Evolutionary conservation across 805 yeast genomes (phyloP), one percentile per base, ranked within the genome.

Genomic region (Nakazawaea wickerhamii): DNA sequence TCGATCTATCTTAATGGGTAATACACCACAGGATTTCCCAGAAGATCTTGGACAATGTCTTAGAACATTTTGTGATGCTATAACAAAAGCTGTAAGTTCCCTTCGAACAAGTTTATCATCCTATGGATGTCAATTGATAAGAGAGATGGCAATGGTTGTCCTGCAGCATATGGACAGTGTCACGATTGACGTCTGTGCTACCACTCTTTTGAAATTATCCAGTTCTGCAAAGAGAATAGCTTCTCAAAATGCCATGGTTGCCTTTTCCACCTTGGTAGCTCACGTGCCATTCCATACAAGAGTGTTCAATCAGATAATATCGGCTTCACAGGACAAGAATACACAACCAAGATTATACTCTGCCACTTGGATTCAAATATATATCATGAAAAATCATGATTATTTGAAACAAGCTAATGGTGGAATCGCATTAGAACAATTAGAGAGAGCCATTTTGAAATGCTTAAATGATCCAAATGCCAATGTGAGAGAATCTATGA

Each of bases 391-490:
- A 48, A 81, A 77, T 52, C 63, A 68, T 23, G 54, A 63, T 30
- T 47, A 64, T 46, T 55, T 60, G 36, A 63, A 59, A 38, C 21
- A 7, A 38, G 37, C 64, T 0, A 51, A 64, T 35, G 15, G 19
- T 26, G 35, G 32, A 5, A 10, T 35, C 7, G 64, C 64, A 10
- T 43, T 67, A 8, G 84, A 71, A 14, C 51, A 60, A 4, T 58
- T 81, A 1, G 79, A 68, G 26, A 75, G 68, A 36, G 65, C 79
- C 48, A 54, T 87, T 1, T 47, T 63, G 3, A 80, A 76, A 50
- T 81, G 91, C 17, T 64, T 93, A 1, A 57, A 76, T 1, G 98
- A 90, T 58, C 86, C 96, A 0, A 83, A 84, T 45, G 87, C 90
- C 0, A 65, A 75, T 0, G 96, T 86, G 0, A 71, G 97, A 49